phyloP scores from a whole-genome alignment of 176 grass and related monocot genomes.

The Zoysia pacifica region DNA sequence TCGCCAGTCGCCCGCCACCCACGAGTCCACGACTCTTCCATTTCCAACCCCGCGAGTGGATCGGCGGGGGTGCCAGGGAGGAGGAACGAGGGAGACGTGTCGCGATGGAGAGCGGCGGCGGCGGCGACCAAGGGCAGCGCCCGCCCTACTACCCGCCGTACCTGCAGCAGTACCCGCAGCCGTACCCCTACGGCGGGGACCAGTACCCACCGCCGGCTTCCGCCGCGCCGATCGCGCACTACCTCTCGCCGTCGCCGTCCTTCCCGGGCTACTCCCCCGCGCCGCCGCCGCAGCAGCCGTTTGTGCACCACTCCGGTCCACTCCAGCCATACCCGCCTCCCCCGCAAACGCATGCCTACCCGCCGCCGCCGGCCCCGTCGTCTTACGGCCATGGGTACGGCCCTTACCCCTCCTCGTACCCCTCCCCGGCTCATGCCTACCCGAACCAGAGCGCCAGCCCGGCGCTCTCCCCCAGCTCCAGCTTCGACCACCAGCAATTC shows the following conservation, averaged over 20 bases:
- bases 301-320: conserved; percentile 46
- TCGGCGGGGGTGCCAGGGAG: conserved; percentile 4
- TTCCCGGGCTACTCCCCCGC: conserved; percentile 41
- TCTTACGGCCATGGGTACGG: conserved; percentile 34
- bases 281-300: conserved; percentile 29
- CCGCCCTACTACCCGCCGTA: conserved; percentile 35
- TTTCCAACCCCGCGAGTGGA: not conserved
- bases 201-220: conserved; percentile 33
- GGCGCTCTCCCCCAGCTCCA: conserved; percentile 41
- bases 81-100: not conserved
- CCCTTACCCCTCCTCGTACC: conserved; percentile 28
- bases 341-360: conserved; percentile 26
- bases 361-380: conserved; percentile 20
- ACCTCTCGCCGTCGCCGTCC: conserved; percentile 46
- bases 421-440: conserved; percentile 28
- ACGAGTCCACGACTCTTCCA: not conserved
- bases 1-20: conserved; percentile 37
- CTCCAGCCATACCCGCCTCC: conserved; percentile 51
- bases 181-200: conserved; percentile 26
- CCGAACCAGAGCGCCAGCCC: conserved; percentile 29
- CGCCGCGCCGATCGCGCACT: conserved; percentile 16
- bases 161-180: not conserved
- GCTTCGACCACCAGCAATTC: conserved; percentile 20
- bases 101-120: conserved; percentile 43
- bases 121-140: conserved; percentile 29